Base-by-base conservation (phyloP, 1,284 basidiomycete species). In the Puccinia triticina region DNA sequence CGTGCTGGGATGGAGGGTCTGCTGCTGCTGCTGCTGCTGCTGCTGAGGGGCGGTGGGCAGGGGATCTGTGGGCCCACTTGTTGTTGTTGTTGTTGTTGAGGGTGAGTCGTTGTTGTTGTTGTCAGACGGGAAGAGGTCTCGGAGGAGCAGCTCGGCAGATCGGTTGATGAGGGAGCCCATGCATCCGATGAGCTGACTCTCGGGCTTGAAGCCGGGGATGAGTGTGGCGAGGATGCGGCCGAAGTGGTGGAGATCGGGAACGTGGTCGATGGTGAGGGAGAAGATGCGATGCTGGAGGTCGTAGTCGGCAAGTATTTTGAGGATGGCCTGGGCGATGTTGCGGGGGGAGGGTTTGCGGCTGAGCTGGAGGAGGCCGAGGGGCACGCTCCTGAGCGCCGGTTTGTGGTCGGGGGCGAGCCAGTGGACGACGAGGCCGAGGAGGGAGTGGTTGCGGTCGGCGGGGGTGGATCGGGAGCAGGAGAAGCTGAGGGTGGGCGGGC, bases 391-490 rank as follows among this genome's bases (percentile, higher is more conserved):
- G 48, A 73, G 71, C 7, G 43, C 29, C 11, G 71, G n/a, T 50
- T n/a, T n/a, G n/a, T 48, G 71, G 26, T 73, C 71, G 14, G 71
- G 32, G n/a, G n/a, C n/a, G 43, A 73, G 16, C 71, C 71, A 73
- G 34, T 73, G 71, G 43, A 53, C 46, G 23, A 50, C 43, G 11
- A 73, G 16, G 1, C 48, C 43, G 71, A 73, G 23, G 10, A 73
- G 29, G 16, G 71, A 73, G 53, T 73, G 71, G 29, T 48, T 48
- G 16, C 46, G 71, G 29, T 73, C 29, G 29, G 48, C n/a, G 21
- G 71, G 48, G 18, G 48, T 50, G 43, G 71, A 73, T 48, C 43
- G 71, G 23, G 46, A 48, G 23, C 43, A 48, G 43, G 23, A 53
- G 48, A 73, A 50, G 48, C 71, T 73, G 26, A 73, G 48, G 53